phyloP scores from a whole-genome alignment of 1,284 basidiomycete species.

The Ustilago curta region DNA sequence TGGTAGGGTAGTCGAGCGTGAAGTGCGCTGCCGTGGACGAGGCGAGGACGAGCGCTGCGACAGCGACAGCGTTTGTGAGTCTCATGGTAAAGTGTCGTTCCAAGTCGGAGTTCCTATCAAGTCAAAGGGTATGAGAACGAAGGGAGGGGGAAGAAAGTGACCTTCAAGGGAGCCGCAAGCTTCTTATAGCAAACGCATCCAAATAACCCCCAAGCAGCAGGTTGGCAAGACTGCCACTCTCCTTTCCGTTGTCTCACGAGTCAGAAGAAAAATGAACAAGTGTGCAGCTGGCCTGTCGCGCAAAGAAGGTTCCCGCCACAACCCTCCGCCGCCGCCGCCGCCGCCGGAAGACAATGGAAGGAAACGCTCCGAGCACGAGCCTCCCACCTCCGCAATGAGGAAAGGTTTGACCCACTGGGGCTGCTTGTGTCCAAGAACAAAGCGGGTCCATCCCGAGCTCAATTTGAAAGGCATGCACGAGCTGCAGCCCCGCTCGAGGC shows the following conservation, averaged over 20 bases:
- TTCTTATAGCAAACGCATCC: no score
- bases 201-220: no score
- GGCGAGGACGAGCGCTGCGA: slow-evolving; percentile 16
- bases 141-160: not conserved
- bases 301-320: no score
- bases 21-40: slow-evolving; percentile 29
- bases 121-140: not conserved
- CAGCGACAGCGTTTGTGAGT: not conserved
- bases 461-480: not conserved
- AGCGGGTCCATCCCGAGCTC: not conserved
- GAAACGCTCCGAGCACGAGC: slow-evolving; percentile 4
- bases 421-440: no score
- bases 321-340: no score
- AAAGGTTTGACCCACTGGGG: not conserved
- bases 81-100: slow-evolving; percentile 14
- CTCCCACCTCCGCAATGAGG: not conserved
- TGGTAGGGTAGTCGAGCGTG: slow-evolving; percentile 38
- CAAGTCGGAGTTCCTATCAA: not conserved
- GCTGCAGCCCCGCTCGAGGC: not conserved
- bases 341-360: not conserved
- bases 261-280: no score
- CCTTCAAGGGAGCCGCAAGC: no score
- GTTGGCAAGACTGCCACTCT: no score
- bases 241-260: no score
- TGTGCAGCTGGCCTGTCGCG: no score